Conservation (phyloP, 2,329 filamentous ascomycete genomes). For the Trichoderma harzianum region DNA sequence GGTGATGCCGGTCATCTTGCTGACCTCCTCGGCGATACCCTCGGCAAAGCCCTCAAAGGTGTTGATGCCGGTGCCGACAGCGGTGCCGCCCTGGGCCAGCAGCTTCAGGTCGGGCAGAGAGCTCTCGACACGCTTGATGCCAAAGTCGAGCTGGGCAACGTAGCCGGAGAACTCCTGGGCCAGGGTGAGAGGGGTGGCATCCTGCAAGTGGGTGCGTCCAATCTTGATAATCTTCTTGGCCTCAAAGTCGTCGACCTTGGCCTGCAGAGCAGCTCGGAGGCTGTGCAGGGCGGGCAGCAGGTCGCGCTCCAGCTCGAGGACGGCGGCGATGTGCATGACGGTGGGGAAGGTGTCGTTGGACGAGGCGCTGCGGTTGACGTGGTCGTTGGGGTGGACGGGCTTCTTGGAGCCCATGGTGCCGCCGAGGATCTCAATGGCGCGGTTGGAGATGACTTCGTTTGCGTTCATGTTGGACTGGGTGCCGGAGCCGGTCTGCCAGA, state of each 20-base stretch:
- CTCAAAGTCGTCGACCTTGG: constrained; percentile 85
- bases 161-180: constrained; percentile 98
- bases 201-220: constrained; percentile 93
- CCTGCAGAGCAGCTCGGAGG: constrained; percentile 78
- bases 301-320: constrained; percentile 83
- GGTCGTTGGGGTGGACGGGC: constrained; percentile 98
- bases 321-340: constrained; percentile 98
- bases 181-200: constrained; percentile 91
- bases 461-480: constrained; percentile 99
- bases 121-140: constrained; percentile 81
- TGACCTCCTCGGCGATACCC: constrained; percentile 85
- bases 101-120: constrained; percentile 79
- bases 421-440: constrained; percentile 95
- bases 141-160: constrained; percentile 87
- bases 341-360: constrained; percentile 99
- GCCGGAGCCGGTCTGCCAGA: constrained; percentile 98
- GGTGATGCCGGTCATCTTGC: constrained; percentile 85
- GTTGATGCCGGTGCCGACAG: constrained; percentile 96
- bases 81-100: constrained; percentile 92
- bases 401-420: constrained; percentile 95
- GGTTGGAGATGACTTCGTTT: constrained; percentile 99
- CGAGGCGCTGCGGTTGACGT: constrained; percentile 98
- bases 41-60: constrained; percentile 95
- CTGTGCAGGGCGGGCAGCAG: constrained; percentile 79
- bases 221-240: constrained; percentile 95